Base-by-base conservation (phyloP, 768 basidiomycete genomes). In the Suillus subalutaceus region DNA sequence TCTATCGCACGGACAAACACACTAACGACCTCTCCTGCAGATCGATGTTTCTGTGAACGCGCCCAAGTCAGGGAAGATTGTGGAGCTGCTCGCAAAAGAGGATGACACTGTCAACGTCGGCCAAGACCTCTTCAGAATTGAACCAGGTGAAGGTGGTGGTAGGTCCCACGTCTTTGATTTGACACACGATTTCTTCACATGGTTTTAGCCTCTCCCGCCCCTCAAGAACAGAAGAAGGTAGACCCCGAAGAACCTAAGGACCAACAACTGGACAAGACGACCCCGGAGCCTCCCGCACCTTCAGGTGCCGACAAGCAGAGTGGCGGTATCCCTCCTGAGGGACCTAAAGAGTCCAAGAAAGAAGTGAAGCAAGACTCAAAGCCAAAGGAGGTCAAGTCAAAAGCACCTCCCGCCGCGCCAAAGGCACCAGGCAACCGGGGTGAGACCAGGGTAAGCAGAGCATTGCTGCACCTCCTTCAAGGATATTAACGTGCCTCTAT, bases 21-120 rank as follows among this genome's bases (percentile, higher is more conserved):
- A 56, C 53, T 62, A 48, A 70, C 55, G 57, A 65, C 63, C 7
- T 40, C 30, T 72, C 63, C 26, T 56, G 38, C 41, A 98, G 96
- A 98, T 99, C 72, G 97, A 99, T 76, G 94, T 99, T 53, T 91
- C 95, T 6, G 96, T 99, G 64, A 99, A 97, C 75, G 93, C 97
- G 20, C 92, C 97, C 9, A 81, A 85, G 70, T 85, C 95, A 12
- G 97, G 97, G 16, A 96, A 84, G 58, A 95, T 99, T 68, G 86
- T 90, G 23, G 91, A 97, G 76, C 81, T 93, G 18, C 86, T 98
- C 38, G 95, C 90, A 53, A 86, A 85, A 50, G 97, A 98, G 79
- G 97, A 99, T 72, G 92, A 95, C 72, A 97, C 96, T 26, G 97
- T 99, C 66, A 83, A 88, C 8, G 95, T 98, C 46, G 97, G 97